Percentiles rank a stretch among this genome's conserved stretches.
These are phyloP conservation scores for Scolecobasidium constrictum DNA, from an alignment of 2,329 filamentous ascomycete genomes.

Conservation along the genomic window DNA sequence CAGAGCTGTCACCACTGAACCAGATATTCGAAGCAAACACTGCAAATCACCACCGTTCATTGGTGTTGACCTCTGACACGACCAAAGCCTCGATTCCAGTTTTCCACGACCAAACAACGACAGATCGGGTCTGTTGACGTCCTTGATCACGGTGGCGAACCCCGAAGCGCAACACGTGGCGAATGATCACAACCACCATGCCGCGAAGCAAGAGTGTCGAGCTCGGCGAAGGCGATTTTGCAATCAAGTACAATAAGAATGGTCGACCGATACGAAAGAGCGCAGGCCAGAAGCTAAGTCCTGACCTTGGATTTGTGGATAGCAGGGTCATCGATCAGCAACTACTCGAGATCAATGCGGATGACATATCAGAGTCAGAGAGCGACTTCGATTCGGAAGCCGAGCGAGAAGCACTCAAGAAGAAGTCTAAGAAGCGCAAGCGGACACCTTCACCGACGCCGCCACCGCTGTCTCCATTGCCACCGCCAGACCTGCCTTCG, in stretches of 20 bases:
- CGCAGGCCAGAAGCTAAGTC: slow-evolving; percentile 22
- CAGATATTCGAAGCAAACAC: no score
- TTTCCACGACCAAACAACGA: no score
- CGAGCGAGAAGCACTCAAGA: slow-evolving; percentile 2
- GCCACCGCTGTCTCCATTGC: slow-evolving; percentile 24
- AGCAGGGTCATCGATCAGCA: not conserved
- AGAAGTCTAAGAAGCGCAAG: slow-evolving; percentile 16
- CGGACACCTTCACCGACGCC: slow-evolving; percentile 24
- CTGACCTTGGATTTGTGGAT: slow-evolving; percentile 28
- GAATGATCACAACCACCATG: no score
- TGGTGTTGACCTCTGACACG: no score
- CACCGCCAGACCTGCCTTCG: slow-evolving; percentile 16
- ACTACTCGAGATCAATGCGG: not conserved
- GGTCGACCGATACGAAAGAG: slow-evolving; percentile 32
- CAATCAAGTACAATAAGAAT: slow-evolving; percentile 27
- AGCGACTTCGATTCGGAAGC: slow-evolving; percentile 2
- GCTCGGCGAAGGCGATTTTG: slow-evolving; percentile 17
- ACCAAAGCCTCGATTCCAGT: no score
- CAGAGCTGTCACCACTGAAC: no score
- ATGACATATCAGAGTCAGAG: not conserved
- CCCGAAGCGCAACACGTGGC: no score
- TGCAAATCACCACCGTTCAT: no score
- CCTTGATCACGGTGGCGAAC: no score
- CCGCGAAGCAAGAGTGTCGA: slow-evolving; percentile 14
- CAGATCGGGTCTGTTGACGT: no score